Percentiles rank a stretch among this genome's conserved stretches.
Conservation (phyloP, 2,329 filamentous ascomycete species). For the Chrysoporthe puriensis region DNA sequence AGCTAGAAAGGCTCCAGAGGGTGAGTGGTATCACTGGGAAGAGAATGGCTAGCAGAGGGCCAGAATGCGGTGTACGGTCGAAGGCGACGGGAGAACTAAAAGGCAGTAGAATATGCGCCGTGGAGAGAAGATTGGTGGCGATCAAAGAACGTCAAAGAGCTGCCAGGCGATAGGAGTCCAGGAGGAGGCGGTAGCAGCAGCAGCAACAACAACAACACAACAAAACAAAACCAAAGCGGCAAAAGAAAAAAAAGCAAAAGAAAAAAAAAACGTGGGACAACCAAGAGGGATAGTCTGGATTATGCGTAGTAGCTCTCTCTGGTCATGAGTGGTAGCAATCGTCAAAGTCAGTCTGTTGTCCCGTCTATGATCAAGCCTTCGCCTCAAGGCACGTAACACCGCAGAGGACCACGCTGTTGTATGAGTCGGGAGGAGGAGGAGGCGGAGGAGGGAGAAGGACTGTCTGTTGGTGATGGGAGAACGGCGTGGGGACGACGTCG, state of each 20-base stretch:
- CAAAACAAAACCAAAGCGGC: no score
- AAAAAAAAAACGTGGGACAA: conserved; percentile 14
- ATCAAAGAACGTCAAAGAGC: not conserved
- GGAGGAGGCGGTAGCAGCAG: not conserved
- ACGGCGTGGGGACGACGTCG: not conserved
- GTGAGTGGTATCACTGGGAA: conserved; percentile 11
- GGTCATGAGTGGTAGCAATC: conserved; percentile 25
- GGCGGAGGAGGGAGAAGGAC: not conserved
- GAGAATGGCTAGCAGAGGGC: conserved; percentile 14
- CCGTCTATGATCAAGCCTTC: not conserved
- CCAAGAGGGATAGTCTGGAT: conserved; percentile 13
- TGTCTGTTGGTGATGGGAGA: conserved; percentile 6
- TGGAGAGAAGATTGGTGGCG: not conserved
- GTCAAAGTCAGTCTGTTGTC: conserved; percentile 10
- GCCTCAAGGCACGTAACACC: not conserved
- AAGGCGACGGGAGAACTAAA: not conserved
- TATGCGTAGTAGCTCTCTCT: conserved; percentile 20
- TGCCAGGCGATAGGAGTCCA: not conserved
- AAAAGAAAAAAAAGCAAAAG: not conserved
- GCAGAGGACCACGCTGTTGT: not conserved
- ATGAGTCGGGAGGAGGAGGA: not conserved
- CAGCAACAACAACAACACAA: no score
- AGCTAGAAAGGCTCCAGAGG: conserved; percentile 16
- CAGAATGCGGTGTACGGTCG: conserved; percentile 27
- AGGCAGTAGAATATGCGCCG: not conserved